These are phyloP conservation scores for Rhynchosporium agropyri DNA, from an alignment of 2,329 filamentous ascomycete genomes.

Conservation along the genomic window DNA sequence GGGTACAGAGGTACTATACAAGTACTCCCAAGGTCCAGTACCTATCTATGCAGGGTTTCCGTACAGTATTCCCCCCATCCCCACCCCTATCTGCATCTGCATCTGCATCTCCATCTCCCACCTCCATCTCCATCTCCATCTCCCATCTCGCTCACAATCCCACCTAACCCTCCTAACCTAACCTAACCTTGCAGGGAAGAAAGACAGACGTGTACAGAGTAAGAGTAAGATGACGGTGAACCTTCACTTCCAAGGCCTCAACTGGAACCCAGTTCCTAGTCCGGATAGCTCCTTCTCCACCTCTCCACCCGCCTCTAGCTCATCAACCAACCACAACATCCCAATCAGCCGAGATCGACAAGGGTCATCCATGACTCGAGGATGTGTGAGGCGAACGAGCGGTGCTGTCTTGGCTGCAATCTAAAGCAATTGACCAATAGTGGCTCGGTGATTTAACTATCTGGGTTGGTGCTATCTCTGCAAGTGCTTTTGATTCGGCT, in stretches of 20 bases:
- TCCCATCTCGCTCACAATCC: no score
- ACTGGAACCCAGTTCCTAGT: background rate
- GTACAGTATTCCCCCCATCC: no score
- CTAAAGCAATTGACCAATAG: slow-evolving; percentile 7
- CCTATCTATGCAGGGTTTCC: no score
- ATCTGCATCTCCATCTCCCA: no score
- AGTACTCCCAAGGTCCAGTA: no score
- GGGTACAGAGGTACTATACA: no score
- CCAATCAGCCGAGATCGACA: background rate
- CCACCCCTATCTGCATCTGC: no score
- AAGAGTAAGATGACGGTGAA: slow-evolving; percentile 20
- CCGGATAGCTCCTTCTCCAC: background rate
- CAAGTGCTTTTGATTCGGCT: no score
- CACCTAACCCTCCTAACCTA: no score
- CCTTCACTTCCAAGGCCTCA: background rate
- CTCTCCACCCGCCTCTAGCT: background rate
- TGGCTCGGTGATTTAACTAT: background rate
- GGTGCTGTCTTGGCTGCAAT: slow-evolving; percentile 2
- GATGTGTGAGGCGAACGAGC: slow-evolving; percentile 12
- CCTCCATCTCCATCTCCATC: no score
- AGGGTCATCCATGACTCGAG: slow-evolving; percentile 12
- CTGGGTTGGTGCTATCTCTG: background rate
- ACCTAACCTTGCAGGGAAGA: slow-evolving; percentile 7
- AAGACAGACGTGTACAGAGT: background rate
- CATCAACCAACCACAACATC: background rate